A percentile compares a stretch with the other conserved stretches of the same genome.
These are phyloP conservation scores for Geotrichum aggregatum DNA, from an alignment of 1,139 yeast genomes.

Conservation along the genomic window DNA sequence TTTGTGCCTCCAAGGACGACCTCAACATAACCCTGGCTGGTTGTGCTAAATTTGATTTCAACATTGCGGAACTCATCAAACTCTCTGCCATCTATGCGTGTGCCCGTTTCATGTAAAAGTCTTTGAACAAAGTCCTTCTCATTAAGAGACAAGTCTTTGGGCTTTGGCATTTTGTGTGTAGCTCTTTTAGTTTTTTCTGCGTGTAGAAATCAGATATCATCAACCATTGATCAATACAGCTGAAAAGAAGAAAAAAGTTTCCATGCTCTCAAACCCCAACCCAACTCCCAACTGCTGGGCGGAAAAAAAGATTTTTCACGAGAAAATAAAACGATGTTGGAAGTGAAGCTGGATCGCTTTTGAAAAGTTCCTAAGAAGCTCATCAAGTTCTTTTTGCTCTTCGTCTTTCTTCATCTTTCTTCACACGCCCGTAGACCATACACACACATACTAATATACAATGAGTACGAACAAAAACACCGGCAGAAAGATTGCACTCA, in stretches of 20 bases:
- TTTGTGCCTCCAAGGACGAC: slow-evolving; percentile 67
- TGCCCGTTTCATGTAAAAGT: slow-evolving; percentile 53
- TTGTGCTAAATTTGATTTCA: slow-evolving; percentile 56
- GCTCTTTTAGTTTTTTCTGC: not conserved
- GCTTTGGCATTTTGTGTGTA: slow-evolving; percentile 47
- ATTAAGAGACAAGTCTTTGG: slow-evolving; percentile 59
- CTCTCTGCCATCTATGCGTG: slow-evolving; percentile 66
- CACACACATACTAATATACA: not conserved
- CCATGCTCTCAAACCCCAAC: slow-evolving; percentile 6
- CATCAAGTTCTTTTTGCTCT: too few species aligned
- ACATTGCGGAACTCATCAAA: slow-evolving; percentile 63
- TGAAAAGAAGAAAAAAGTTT: not conserved
- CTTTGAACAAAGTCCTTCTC: slow-evolving; percentile 61
- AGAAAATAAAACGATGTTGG: too few species aligned
- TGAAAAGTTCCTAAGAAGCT: too few species aligned
- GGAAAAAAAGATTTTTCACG: not conserved
- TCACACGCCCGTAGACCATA: too few species aligned
- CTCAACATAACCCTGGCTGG: slow-evolving; percentile 76
- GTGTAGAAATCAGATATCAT: not conserved
- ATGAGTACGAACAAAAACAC: slow-evolving; percentile 4
- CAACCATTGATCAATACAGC: not conserved
- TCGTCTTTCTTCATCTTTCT: too few species aligned
- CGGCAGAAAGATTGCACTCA: slow-evolving; percentile 11
- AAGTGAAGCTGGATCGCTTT: too few species aligned
- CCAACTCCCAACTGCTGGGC: slow-evolving; percentile 7